Base-by-base conservation (phyloP, 768 basidiomycete genomes). In the Leccinellum albellum region DNA sequence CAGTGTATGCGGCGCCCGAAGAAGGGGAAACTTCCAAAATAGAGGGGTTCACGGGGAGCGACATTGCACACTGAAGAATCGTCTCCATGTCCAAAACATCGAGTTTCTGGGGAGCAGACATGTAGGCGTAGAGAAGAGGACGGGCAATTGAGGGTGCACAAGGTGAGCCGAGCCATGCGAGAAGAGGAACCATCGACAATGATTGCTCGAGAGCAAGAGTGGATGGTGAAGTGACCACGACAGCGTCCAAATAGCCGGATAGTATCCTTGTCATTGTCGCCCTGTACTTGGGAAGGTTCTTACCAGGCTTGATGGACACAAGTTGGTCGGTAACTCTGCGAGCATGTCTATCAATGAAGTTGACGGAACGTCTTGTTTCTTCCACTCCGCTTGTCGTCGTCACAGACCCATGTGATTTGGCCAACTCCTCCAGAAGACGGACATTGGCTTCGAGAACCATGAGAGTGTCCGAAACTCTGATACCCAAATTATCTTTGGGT, bases 101-200 rank as follows among this genome's bases (percentile, higher is more conserved):
- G 9, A 85, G 73, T 4, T 73, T 69, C 28, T 44, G 58, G 50
- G 61, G 73, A 67, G 77, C 66, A n/a, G 72, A 60, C 54, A 70
- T 70, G 64, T 84, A 86, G 13, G 79, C 66, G 33, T 81, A 72
- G 29, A 86, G 67, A 58, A 78, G 72, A 53, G 73, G 70, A 7
- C 71, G 67, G 2, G 76, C 74, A 17, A 79, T 72, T 37, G 68
- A 67, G 0, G 69, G 63, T 4, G 70, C 60, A 0, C 75, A 70
- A 37, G 71, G 64, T 35, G 77, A 61, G 24, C 73, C 72, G 24
- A 77, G 64, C n/a, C 48, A 61, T 10, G 62, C 63, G 7, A 73
- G 72, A 6, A 79, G 51, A 3, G 75, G 69, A 4, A 75, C 66
- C 21, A 65, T 23, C 0, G 63, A 51, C 10, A 60, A 17, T 13